Percentiles rank a stretch among this genome's conserved stretches.
Evolutionary conservation across 352 stramenopile species (phyloP).

Genomic region (Phytophthora tentaculata): DNA sequence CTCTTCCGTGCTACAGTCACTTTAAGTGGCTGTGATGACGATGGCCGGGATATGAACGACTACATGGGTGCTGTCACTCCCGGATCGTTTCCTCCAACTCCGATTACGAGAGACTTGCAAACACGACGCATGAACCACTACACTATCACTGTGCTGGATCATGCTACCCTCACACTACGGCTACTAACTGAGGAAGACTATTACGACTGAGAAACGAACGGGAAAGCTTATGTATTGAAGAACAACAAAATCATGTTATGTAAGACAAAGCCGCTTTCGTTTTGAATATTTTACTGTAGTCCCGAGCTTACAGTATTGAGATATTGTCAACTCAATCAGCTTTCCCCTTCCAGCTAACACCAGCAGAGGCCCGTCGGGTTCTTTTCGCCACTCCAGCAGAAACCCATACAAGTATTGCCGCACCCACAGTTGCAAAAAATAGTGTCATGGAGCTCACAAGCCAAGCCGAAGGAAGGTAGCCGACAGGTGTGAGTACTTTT

Average conservation of each 20-base stretch:
- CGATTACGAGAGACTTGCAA: constrained; percentile 77
- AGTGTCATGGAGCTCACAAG: constrained; percentile 60
- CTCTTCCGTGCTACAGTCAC: constrained; percentile 76
- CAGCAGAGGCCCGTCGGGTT: neutral
- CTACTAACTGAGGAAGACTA: constrained; percentile 57
- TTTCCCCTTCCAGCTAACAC: constrained; percentile 36
- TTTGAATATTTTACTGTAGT: too few relatives aligned
- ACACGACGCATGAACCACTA: constrained; percentile 78
- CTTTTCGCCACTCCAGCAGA: constrained; percentile 21
- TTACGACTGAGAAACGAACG: neutral
- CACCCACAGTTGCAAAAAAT: constrained; percentile 43
- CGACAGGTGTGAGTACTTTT: constrained; percentile 45
- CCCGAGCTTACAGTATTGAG: neutral
- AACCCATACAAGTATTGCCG: constrained; percentile 48
- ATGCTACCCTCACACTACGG: constrained; percentile 69
- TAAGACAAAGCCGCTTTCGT: too few relatives aligned
- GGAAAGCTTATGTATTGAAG: constrained; percentile 31
- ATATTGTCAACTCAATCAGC: constrained; percentile 8
- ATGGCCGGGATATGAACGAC: constrained; percentile 32
- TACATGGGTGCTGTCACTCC: constrained; percentile 67
- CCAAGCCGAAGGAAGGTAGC: constrained; percentile 44
- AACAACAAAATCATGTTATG: constrained; percentile 1
- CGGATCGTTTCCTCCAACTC: constrained; percentile 83
- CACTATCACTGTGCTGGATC: constrained; percentile 78
- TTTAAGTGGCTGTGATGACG: constrained; percentile 34